Percentiles rank a stretch among this genome's conserved stretches.
These are phyloP conservation scores for Arctostaphylos glauca DNA, from an alignment of 148 eudicot species.

Conservation along the genomic window DNA sequence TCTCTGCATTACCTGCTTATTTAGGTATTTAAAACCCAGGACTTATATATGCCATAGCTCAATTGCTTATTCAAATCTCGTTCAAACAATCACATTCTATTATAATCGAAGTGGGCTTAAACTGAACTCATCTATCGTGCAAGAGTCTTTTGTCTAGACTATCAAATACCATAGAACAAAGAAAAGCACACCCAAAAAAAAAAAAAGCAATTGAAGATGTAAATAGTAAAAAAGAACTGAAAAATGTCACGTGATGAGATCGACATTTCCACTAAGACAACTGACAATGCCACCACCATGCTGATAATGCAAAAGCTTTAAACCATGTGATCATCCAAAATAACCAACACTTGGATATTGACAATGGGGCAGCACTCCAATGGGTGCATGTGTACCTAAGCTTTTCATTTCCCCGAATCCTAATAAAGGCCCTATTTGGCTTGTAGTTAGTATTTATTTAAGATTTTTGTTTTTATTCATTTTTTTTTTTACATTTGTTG, in stretches of 20 bases:
- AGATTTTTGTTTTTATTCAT: no score
- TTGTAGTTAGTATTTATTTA: no score
- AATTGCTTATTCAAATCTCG: not conserved
- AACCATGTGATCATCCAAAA: constrained; percentile 9
- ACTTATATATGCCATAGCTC: not conserved
- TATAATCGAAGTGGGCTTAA: not conserved
- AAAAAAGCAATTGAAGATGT: not conserved
- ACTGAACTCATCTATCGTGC: no score
- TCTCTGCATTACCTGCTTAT: not conserved
- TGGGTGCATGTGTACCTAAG: not conserved
- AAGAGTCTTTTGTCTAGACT: not conserved
- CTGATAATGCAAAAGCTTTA: not conserved
- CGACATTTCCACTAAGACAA: not conserved
- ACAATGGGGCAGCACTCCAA: not conserved
- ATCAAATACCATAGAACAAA: not conserved
- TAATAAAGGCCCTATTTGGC: no score
- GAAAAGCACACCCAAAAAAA: not conserved
- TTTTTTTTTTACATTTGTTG: no score
- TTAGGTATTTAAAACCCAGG: not conserved
- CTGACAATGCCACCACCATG: constrained; percentile 13
- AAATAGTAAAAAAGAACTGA: constrained; percentile 15
- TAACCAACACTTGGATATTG: no score
- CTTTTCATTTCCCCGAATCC: not conserved
- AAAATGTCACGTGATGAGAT: constrained; percentile 25
- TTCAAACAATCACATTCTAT: not conserved